phyloP scores from a whole-genome alignment of 1,139 yeast species.

The Cylindricascospora bacillispora region DNA sequence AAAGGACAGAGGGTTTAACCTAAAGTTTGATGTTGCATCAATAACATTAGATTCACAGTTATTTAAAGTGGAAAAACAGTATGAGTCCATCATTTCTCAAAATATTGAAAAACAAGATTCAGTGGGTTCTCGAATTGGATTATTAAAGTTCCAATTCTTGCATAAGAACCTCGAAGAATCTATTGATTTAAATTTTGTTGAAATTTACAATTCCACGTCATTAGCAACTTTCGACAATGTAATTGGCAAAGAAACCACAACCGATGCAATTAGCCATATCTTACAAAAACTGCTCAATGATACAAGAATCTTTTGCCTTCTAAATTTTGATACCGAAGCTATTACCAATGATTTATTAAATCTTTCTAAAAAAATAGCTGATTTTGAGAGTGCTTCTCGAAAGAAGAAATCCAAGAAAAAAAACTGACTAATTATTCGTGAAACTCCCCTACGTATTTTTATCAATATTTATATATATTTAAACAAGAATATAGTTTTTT shows the following conservation, averaged over 20 bases:
- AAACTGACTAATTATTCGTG: too few species aligned
- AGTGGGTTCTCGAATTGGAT: conserved; percentile 11
- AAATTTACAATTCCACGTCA: conserved; percentile 12
- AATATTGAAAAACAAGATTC: conserved; percentile 2
- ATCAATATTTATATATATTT: too few species aligned
- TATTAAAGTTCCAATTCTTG: conserved; percentile 15
- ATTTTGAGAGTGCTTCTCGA: conserved; percentile 6
- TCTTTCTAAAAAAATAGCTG: conserved; percentile 7
- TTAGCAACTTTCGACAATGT: conserved; percentile 8
- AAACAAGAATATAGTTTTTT: too few species aligned
- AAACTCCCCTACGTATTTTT: too few species aligned
- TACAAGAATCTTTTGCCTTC: conserved; percentile 17
- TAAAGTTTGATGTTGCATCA: conserved; percentile 14
- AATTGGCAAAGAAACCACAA: conserved; percentile 4
- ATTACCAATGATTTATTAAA: conserved; percentile 6
- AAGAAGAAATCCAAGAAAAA: too few species aligned
- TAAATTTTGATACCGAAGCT: conserved; percentile 7
- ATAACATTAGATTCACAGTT: conserved; percentile 13
- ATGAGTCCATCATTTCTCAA: conserved; percentile 4
- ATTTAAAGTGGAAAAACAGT: conserved; percentile 5
- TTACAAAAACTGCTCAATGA: conserved; percentile 16
- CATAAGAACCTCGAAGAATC: conserved; percentile 4
- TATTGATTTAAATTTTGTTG: conserved; percentile 18
- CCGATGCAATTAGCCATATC: conserved; percentile 12
- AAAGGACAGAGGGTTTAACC: conserved; percentile 15